Percentiles rank a stretch among this genome's conserved stretches.
These are phyloP conservation scores for Viridothelium virens DNA, from an alignment of 495 filamentous ascomycete genomes.

Conservation along the genomic window DNA sequence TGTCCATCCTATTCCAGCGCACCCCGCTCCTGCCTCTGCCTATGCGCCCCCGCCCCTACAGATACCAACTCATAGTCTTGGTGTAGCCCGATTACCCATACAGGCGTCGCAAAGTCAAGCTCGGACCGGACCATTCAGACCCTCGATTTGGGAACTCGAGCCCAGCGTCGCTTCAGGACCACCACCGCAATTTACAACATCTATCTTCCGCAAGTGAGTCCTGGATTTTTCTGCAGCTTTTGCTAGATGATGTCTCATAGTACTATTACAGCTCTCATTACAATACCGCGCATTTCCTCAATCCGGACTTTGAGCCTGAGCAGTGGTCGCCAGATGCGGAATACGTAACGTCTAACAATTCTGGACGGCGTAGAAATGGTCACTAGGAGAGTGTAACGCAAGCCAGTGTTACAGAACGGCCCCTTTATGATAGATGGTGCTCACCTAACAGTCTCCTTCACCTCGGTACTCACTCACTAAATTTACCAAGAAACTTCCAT, in stretches of 20 bases:
- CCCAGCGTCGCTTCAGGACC: constrained; percentile 22
- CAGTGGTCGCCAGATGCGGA: constrained; percentile 36
- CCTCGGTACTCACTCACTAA: too few relatives aligned
- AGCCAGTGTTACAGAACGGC: background rate
- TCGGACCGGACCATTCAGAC: constrained; percentile 23
- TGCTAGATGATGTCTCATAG: constrained; percentile 12
- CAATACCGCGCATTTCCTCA: constrained; percentile 38
- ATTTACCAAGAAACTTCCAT: background rate
- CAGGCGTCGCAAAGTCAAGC: background rate
- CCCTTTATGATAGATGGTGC: background rate
- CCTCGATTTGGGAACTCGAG: constrained; percentile 30
- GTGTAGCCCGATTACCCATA: background rate
- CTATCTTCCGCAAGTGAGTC: constrained; percentile 37
- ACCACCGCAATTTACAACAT: constrained; percentile 30
- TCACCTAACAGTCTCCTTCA: background rate
- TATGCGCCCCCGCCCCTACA: constrained; percentile 13
- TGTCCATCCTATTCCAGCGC: constrained; percentile 15
- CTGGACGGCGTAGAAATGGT: constrained; percentile 1
- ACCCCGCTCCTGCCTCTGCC: constrained; percentile 16
- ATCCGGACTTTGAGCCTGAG: constrained; percentile 38
- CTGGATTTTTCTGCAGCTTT: background rate
- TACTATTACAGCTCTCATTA: constrained; percentile 30
- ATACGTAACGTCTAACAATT: constrained; percentile 23
- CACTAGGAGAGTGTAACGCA: background rate
- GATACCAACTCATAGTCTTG: constrained; percentile 3